Conservation (phyloP, 306 rosid genomes). For the Astragalus glycyphyllos region DNA sequence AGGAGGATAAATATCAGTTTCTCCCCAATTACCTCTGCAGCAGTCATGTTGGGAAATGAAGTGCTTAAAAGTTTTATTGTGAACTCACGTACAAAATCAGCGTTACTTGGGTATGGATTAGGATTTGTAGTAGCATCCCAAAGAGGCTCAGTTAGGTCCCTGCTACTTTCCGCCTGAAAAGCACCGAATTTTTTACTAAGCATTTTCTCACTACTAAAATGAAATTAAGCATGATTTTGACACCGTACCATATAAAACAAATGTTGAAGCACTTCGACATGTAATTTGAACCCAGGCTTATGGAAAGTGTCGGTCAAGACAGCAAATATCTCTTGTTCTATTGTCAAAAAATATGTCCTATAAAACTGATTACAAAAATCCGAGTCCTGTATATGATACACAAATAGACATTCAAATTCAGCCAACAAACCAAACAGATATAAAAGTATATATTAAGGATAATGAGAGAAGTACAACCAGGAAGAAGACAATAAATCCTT, state of each 20-base stretch:
- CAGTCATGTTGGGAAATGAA: constrained; percentile 94
- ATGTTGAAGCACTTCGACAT: constrained; percentile 94
- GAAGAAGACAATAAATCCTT: too few species aligned
- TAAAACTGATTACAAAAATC: constrained; percentile 95
- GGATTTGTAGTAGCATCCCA: constrained; percentile 83
- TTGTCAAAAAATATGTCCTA: constrained; percentile 74
- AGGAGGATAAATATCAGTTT: background rate
- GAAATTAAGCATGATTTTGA: constrained; percentile 18
- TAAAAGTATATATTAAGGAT: too few species aligned
- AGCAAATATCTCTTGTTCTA: constrained; percentile 95
- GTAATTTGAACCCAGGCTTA: constrained; percentile 98
- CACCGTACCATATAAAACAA: constrained; percentile 79
- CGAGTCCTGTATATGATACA: constrained; percentile 71
- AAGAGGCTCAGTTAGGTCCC: constrained; percentile 81
- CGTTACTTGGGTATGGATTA: constrained; percentile 74
- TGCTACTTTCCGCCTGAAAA: constrained; percentile 78
- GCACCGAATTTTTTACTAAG: constrained; percentile 13
- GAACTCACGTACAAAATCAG: constrained; percentile 77
- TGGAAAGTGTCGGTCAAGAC: constrained; percentile 96
- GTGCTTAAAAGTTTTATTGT: constrained; percentile 89
- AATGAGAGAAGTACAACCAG: too few species aligned
- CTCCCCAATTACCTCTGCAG: constrained; percentile 67
- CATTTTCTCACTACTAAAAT: constrained; percentile 14
- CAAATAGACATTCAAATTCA: constrained; percentile 5
- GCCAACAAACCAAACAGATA: too few species aligned